Evolutionary conservation across 164 flowering plant species (phyloP), one percentile per base, ranked within the genome.

Genomic region (Dillenia turbinata): DNA sequence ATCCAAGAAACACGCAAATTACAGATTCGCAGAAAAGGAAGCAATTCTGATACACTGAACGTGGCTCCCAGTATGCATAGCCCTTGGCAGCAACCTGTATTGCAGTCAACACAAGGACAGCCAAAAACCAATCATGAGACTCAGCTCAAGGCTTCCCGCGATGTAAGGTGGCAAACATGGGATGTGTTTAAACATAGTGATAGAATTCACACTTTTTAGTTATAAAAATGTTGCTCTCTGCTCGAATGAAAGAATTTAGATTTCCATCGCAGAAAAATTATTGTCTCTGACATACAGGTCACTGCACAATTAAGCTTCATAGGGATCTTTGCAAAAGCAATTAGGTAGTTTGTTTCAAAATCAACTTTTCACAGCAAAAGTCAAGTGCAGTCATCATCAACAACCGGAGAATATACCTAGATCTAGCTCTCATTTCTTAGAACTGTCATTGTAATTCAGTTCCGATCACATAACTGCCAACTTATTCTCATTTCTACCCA

Each of bases 81-180:
- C 45, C 58, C 76, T 33, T 76, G 65, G 72, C 75, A 74, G 63
- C 82, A 69, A 47, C 76, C 78, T n/a, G 43, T 60, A 26, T 70
- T 48, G 57, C 53, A 67, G 40, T 26, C 17, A 52, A 13, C 53
- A 44, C 67, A 66, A 53, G 73, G 67, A 12, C 79, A 59, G 56
- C 75, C 61, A 58, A 89, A 66, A 59, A 71, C 83, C 24, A 79
- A 79, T 73, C 91, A 73, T 62, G 97, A 89, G 75, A 87, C 79
- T 47, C 93, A 88, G 79, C 84, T 95, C 78, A 92, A 95, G 85
- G 99, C 99, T 73, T 92, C 99, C 69, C 97, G 99, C 85, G 99
- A 95, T 83, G 99, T 95, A 95, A 89, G 97, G 91, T 90, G 83
- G 73, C 94, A 75, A 77, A 76, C 82, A 60, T 83, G 82, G 62